Evolutionary conservation across 768 basidiomycete genomes (phyloP).

Genomic region (Gloeopeniophorella convolvens): DNA sequence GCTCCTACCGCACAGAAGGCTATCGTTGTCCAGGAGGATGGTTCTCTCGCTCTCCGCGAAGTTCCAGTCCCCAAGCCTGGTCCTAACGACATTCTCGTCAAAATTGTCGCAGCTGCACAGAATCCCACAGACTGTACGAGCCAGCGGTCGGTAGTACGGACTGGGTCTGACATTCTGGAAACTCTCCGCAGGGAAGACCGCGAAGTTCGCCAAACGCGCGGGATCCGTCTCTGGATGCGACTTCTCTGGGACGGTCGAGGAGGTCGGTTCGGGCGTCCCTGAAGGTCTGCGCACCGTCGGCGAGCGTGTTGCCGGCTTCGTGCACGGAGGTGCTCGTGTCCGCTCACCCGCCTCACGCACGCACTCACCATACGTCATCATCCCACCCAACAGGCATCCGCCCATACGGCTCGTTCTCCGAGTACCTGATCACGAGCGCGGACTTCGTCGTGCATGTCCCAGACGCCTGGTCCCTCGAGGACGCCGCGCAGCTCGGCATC

Average conservation of each 20-base stretch:
- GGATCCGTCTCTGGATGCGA: slow-evolving; percentile 26
- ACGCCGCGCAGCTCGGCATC: slow-evolving; percentile 14
- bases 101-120: slow-evolving; percentile 30
- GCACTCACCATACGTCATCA: not conserved
- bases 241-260: slow-evolving; percentile 24
- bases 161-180: no score
- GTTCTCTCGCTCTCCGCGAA: slow-evolving; percentile 6
- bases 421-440: slow-evolving; percentile 24
- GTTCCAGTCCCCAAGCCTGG: slow-evolving; percentile 13
- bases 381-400: slow-evolving; percentile 7
- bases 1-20: slow-evolving; percentile 6
- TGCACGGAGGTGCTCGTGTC: slow-evolving; percentile 26
- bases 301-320: slow-evolving; percentile 25
- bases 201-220: not conserved
- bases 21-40: not conserved
- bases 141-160: no score
- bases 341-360: no score
- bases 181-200: slow-evolving; percentile 11
- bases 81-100: slow-evolving; percentile 12
- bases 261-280: slow-evolving; percentile 20
- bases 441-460: slow-evolving; percentile 21
- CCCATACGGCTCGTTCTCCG: slow-evolving; percentile 24
- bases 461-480: slow-evolving; percentile 16
- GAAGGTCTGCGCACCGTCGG: slow-evolving; percentile 21
- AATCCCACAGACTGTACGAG: slow-evolving; percentile 24